Evolutionary conservation across 495 filamentous ascomycete species (phyloP).

Genomic region (Talaromyces liani): DNA sequence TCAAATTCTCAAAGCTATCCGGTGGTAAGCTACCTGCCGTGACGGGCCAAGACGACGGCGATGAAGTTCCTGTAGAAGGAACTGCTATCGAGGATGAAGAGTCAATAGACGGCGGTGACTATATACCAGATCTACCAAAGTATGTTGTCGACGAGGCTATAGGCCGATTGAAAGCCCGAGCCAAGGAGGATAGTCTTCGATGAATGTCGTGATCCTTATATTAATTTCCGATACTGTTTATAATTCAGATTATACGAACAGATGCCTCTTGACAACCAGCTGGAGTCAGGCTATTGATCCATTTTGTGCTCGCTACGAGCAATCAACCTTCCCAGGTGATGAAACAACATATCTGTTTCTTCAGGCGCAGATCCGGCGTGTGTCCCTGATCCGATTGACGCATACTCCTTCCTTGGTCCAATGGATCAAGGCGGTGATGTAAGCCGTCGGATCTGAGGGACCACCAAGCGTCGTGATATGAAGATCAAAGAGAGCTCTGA

Average conservation of each 20-base stretch:
- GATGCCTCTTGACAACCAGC: too few relatives aligned
- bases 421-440: slow-evolving; percentile 23
- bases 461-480: slow-evolving; percentile 18
- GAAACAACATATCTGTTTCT: slow-evolving; percentile 5
- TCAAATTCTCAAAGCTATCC: slow-evolving; percentile 40
- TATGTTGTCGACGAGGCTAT: slow-evolving; percentile 49
- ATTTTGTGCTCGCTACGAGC: background rate
- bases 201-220: background rate
- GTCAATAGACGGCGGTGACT: slow-evolving; percentile 25
- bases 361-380: slow-evolving; percentile 4
- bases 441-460: background rate
- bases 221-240: background rate
- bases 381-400: background rate
- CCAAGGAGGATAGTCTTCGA: slow-evolving; percentile 6
- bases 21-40: slow-evolving; percentile 24
- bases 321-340: slow-evolving; percentile 8
- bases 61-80: background rate
- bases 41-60: background rate
- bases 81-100: slow-evolving; percentile 1
- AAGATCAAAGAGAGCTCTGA: slow-evolving; percentile 47
- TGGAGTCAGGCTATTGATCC: background rate
- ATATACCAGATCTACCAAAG: slow-evolving; percentile 47
- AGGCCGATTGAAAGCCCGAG: slow-evolving; percentile 26
- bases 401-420: slow-evolving; percentile 6
- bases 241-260: background rate